These are phyloP conservation scores for Turnera subulata DNA, from an alignment of 345 rosid species.

Conservation along the genomic window DNA sequence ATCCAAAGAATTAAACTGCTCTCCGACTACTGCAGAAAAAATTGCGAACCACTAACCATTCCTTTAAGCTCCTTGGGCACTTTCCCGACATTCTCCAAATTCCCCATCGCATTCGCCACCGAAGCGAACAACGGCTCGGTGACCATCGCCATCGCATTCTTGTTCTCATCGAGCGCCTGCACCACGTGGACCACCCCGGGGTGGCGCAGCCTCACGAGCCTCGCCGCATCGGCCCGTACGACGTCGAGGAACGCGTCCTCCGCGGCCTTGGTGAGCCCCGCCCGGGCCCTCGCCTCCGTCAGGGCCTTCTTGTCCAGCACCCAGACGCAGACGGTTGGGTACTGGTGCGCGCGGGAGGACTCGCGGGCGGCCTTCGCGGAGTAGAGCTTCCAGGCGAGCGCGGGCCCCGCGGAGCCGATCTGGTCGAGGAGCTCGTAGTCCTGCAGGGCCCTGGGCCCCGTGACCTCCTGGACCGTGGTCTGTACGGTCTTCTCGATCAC, in stretches of 20 bases:
- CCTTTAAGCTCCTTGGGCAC: slow-evolving; percentile 90
- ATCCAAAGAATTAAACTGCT: no score
- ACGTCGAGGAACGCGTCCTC: slow-evolving; percentile 86
- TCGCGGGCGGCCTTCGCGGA: slow-evolving; percentile 76
- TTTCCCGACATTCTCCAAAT: slow-evolving; percentile 65
- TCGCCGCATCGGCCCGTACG: slow-evolving; percentile 76
- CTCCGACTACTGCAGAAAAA: no score
- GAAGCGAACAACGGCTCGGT: slow-evolving; percentile 95
- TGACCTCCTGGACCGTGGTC: slow-evolving; percentile 96
- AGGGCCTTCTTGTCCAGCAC: slow-evolving; percentile 78
- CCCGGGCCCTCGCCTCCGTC: slow-evolving; percentile 72
- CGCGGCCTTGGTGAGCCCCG: slow-evolving; percentile 74
- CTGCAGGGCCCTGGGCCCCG: slow-evolving; percentile 86
- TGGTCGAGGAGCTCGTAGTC: slow-evolving; percentile 91
- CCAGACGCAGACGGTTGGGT: slow-evolving; percentile 92
- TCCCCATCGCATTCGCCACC: slow-evolving; percentile 84
- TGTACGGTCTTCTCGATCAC: slow-evolving; percentile 95
- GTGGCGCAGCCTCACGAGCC: slow-evolving; percentile 83
- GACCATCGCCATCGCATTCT: slow-evolving; percentile 86
- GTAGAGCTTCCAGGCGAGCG: slow-evolving; percentile 84
- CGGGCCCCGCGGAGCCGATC: slow-evolving; percentile 99
- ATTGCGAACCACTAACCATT: slow-evolving; percentile 39
- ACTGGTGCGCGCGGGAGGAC: slow-evolving; percentile 67
- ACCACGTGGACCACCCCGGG: slow-evolving; percentile 97
- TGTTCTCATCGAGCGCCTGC: slow-evolving; percentile 90